Evolutionary conservation across 2,329 filamentous ascomycete species (phyloP).

Genomic region (Diaporthe eres): DNA sequence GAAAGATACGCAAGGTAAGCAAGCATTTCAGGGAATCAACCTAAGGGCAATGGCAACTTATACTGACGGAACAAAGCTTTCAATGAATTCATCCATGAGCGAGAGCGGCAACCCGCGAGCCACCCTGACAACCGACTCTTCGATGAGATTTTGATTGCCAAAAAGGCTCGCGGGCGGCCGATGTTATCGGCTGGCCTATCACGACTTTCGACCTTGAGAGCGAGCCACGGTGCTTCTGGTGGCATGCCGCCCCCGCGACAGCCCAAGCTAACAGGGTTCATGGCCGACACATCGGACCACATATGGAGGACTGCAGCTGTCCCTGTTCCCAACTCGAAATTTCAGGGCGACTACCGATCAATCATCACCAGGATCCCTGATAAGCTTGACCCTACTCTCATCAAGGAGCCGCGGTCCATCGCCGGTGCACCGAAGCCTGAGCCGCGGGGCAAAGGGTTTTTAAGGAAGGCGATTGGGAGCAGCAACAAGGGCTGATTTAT

Average conservation of each 20-base stretch:
- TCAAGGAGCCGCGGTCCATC: slow-evolving; percentile 92
- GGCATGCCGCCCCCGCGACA: slow-evolving; percentile 53
- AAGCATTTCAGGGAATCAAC: background rate
- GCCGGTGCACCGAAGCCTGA: slow-evolving; percentile 84
- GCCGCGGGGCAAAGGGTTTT: slow-evolving; percentile 63
- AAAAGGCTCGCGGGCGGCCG: slow-evolving; percentile 76
- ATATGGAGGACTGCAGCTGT: slow-evolving; percentile 81
- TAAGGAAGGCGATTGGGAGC: slow-evolving; percentile 67
- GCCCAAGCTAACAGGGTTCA: slow-evolving; percentile 68
- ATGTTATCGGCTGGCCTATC: slow-evolving; percentile 76
- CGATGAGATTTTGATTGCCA: slow-evolving; percentile 87
- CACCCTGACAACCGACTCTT: slow-evolving; percentile 81
- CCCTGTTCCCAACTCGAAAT: slow-evolving; percentile 72
- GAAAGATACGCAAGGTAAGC: slow-evolving; percentile 75
- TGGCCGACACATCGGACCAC: slow-evolving; percentile 82
- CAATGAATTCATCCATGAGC: slow-evolving; percentile 88
- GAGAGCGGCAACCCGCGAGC: slow-evolving; percentile 75
- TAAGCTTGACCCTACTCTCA: slow-evolving; percentile 86
- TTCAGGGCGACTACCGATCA: slow-evolving; percentile 73
- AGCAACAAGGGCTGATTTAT: slow-evolving; percentile 19
- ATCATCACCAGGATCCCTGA: slow-evolving; percentile 79
- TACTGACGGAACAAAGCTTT: slow-evolving; percentile 65
- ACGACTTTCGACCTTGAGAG: slow-evolving; percentile 71
- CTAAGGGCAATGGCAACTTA: background rate
- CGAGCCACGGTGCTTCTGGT: slow-evolving; percentile 65